Evolutionary conservation across 2,329 filamentous ascomycete genomes (phyloP), one percentile per base, ranked within the genome.

Genomic region (Fusarium solani-melongenae): DNA sequence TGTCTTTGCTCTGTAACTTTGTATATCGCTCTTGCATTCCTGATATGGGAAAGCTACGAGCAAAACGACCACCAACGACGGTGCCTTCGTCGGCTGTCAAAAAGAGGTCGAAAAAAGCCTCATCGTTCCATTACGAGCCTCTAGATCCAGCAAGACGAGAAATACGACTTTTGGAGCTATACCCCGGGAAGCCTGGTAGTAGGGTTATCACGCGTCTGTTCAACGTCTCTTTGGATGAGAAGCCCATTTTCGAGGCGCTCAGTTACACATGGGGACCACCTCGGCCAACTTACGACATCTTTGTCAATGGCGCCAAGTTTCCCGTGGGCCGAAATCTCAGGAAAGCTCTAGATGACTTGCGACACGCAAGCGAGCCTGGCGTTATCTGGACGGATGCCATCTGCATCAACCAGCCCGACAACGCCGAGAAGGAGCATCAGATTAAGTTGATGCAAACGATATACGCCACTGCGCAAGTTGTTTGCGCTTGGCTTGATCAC

Each of bases 301-400:
- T 34, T 22, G 36, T 62, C 6, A 33, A 59, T 33, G 58, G 12
- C 6, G 44, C 27, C 29, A 41, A 11, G 41, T 56, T 46, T 11
- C 44, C 27, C 17, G 15, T 49, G 0, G 58, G 58, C 8, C 22
- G 20, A 15, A 61, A 61, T 14, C 39, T 61, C 2, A 61, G 61
- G n/a, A 44, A 46, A 15, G 66, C 66, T n/a, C 46, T 68, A 0
- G 62, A 68, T 9, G 36, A 59, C 12, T 17, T 68, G 9, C 62
- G 66, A 9, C 33, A 12, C n/a, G 17, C 24, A n/a, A 31, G 27
- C 17, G 34, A 62, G 29, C n/a, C 39, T 10, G n/a, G 66, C 9
- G n/a, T 58, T 11, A 24, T 69, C 36, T 69, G 66, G 66, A 56
- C 49, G 17, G 66, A 69, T 49, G 62, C 62, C 38, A 57, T 69